phyloP scores from a whole-genome alignment of 2,329 filamentous ascomycete genomes.

The Calcarisporium arbuscula region DNA sequence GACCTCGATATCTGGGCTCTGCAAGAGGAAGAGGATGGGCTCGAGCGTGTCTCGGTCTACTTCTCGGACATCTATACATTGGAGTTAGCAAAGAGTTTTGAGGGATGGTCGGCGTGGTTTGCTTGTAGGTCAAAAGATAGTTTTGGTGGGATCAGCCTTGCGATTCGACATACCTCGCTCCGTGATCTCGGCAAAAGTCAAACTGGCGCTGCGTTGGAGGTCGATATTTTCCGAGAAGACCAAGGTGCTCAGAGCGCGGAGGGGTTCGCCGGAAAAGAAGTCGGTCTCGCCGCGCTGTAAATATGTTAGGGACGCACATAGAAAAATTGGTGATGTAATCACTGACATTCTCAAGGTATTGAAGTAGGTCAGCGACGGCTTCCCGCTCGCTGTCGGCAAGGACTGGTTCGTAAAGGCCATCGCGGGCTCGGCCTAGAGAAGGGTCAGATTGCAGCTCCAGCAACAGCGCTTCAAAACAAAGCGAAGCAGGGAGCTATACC shows the following conservation, averaged over 20 bases:
- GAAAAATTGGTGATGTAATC: background rate
- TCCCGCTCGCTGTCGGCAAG: conserved; percentile 94
- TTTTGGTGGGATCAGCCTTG: too few species aligned
- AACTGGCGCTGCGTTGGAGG: conserved; percentile 89
- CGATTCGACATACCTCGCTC: conserved; percentile 68
- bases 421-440: conserved; percentile 62
- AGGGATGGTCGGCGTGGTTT: conserved; percentile 1
- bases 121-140: background rate
- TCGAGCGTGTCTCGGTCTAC: conserved; percentile 93
- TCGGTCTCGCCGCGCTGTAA: conserved; percentile 86
- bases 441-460: conserved; percentile 20
- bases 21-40: conserved; percentile 89
- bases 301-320: conserved; percentile 25
- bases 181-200: conserved; percentile 98
- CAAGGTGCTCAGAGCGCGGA: conserved; percentile 87
- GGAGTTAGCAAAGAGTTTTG: background rate
- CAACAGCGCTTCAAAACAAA: conserved; percentile 1
- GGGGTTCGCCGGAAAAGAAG: conserved; percentile 94
- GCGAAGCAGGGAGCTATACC: too few species aligned
- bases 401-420: conserved; percentile 78
- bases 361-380: conserved; percentile 88
- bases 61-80: conserved; percentile 76
- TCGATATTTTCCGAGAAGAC: conserved; percentile 99
- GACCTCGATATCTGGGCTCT: conserved; percentile 94
- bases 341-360: conserved; percentile 92